A percentile compares a stretch with the other conserved stretches of the same genome.
These are phyloP conservation scores for Sphaerulina populicola DNA, from an alignment of 2,329 filamentous ascomycete genomes.

Conservation along the genomic window DNA sequence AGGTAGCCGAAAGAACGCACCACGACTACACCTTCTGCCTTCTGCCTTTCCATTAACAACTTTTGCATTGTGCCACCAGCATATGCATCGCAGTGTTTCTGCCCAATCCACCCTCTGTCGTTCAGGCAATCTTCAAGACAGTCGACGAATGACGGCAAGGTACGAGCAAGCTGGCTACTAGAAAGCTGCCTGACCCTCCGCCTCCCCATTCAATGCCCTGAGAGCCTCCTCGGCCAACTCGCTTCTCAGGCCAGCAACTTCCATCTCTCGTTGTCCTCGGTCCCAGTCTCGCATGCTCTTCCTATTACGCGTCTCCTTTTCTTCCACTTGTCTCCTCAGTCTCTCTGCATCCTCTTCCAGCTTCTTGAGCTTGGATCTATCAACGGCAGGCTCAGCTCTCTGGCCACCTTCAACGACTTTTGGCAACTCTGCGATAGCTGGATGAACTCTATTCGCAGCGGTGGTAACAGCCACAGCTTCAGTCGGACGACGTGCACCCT, in stretches of 20 bases:
- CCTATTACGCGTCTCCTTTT: constrained; percentile 40
- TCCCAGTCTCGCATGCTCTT: constrained; percentile 42
- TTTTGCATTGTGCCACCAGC: too few species aligned
- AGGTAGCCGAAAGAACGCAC: too few species aligned
- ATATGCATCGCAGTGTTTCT: neutral
- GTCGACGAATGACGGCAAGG: neutral
- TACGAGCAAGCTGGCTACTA: constrained; percentile 15
- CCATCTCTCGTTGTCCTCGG: constrained; percentile 37
- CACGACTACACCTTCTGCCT: too few species aligned
- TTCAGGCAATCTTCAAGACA: neutral
- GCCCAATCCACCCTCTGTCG: neutral
- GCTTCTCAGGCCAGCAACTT: constrained; percentile 39
- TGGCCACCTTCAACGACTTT: constrained; percentile 39
- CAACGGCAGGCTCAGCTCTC: constrained; percentile 37
- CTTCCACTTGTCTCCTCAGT: constrained; percentile 40
- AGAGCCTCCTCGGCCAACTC: constrained; percentile 43
- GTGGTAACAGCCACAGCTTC: constrained; percentile 14
- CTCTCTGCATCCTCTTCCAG: constrained; percentile 43
- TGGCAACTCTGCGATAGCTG: constrained; percentile 38
- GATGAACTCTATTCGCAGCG: constrained; percentile 19
- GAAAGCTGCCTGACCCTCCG: constrained; percentile 24
- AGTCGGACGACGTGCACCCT: constrained; percentile 22
- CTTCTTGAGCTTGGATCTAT: constrained; percentile 38
- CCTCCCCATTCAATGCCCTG: constrained; percentile 27
- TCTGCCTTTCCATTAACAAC: too few species aligned